Percentiles rank a stretch among this genome's conserved stretches.
Conservation (phyloP, 208 protist genomes). For the Leishmania arabica region DNA sequence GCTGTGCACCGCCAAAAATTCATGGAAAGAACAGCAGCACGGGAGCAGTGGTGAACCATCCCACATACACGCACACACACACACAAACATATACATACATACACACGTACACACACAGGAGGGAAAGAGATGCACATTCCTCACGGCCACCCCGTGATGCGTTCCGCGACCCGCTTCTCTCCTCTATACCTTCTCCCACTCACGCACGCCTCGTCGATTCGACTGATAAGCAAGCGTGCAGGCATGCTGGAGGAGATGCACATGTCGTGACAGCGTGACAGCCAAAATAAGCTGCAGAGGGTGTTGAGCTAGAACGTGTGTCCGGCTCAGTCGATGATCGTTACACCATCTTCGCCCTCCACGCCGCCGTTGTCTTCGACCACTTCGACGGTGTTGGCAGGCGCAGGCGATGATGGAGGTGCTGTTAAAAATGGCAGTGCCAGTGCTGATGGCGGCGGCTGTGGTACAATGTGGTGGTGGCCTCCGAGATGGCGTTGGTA, state of each 20-base stretch:
- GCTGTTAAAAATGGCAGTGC: neutral
- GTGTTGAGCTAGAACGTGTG: neutral
- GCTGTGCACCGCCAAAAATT: neutral
- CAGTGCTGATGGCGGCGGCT: neutral
- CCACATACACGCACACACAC: neutral
- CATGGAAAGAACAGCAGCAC: neutral
- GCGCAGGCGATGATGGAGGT: neutral
- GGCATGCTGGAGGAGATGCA: neutral
- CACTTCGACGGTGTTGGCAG: neutral
- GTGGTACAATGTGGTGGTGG: neutral
- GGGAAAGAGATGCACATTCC: neutral
- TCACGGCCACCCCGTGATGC: neutral
- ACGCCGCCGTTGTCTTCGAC: constrained; percentile 9
- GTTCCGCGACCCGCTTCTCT: neutral
- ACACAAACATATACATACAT: neutral
- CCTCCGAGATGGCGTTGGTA: neutral
- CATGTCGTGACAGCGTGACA: neutral
- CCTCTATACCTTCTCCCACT: neutral
- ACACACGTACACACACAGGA: neutral
- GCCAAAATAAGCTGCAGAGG: neutral
- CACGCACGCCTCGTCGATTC: neutral
- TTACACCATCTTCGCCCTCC: neutral
- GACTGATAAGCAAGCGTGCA: neutral
- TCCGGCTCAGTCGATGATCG: constrained; percentile 12
- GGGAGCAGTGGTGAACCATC: neutral